Evolutionary conservation across 345 rosid genomes (phyloP), one percentile per base, ranked within the genome.

Genomic region (Geranium brycei): DNA sequence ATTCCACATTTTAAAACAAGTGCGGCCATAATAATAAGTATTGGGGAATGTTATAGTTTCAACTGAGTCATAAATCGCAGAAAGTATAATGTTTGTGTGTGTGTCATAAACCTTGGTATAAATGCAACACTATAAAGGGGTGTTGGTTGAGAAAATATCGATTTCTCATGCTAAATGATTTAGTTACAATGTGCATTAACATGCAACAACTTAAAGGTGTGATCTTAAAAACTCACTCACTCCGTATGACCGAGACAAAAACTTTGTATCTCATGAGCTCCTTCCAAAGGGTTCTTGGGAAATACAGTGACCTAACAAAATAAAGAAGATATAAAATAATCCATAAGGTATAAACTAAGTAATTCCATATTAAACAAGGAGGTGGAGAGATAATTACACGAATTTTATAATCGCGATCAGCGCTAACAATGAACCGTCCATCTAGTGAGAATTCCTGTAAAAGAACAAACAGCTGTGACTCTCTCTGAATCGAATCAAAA

Each of bases 201-300:
- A 7, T 13, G 15, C 63, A 12, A 60, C 40, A 8, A 31, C 38
- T 28, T 30, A 51, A 73, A 62, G n/a, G 62, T 32, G 32, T 17
- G 31, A 63, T 66, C 57, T 47, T 57, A 66, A 69, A 70, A 73
- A 68, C 62, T 75, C 79, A 87, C 97, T 92, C 79, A 85, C 98
- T 89, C 93, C 12, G 96, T 78, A 81, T 93, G 99, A 47, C 91
- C 99, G 61, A 93, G 95, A 80, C 99, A 90, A 72, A 90, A 88
- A 68, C 95, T 85, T 65, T 93, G 95, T 67, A 93, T 91, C 74
- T 87, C 93, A 71, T 93, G 97, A 75, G 97, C 96, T 69, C 96
- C 96, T 61, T 83, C 83, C 62, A 84, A 66, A 70, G 99, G 95
- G 62, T 77, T 84, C 76, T 85, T 76, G 51, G 99, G 97, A 35